Base-by-base conservation (phyloP, 768 basidiomycete genomes). In the Lentinus brumalis region DNA sequence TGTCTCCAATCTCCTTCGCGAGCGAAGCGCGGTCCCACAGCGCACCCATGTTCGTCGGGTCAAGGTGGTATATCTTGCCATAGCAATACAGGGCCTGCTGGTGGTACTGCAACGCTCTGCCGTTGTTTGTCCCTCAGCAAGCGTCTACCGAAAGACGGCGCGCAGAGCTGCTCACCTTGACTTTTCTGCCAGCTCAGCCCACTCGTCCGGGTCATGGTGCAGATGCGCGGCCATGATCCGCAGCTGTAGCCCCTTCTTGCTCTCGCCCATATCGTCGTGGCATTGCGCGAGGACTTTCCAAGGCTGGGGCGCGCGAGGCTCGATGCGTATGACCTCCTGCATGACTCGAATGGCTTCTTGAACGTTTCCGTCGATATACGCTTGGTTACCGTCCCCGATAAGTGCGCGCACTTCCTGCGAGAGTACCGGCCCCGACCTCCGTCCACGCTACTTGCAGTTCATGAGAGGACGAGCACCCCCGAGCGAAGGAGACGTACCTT, bases 11-110 rank as follows among this genome's bases (percentile, higher is more conserved):
- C 64, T 91, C 86, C 66, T 88, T 88, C 1, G 93, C 88, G 12
- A 96, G 81, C 5, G 83, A 79, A 0, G 94, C 94, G 2, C 94
- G 84, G 66, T 98, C 95, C 92, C 93, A 97, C 15, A 94, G 81
- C 4, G 92, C 90, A 60, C 91, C 87, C 15, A 92, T 83, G 64
- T 98, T 95, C 8, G 81, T 79, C 1, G 92, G 90, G 69, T 96
- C 89, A 26, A 91, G 77, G 59, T 82, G 86, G 67, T 88, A 83
- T 1, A 91, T 84, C 70, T 97, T 96, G 0, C 89, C 81, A 70
- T 91, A 92, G 70, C 96, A 98, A 70, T 98, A 98, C 39, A 97
- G 72, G 2, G 94, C 92, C 73, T 98, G 94, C 60, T 94, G 90
- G 47, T 85, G 82, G 61, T 86, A 86, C 2, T 89, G 91, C 29